These are phyloP conservation scores for Fonsecaea nubica DNA, from an alignment of 2,329 filamentous ascomycete species.

Conservation along the genomic window DNA sequence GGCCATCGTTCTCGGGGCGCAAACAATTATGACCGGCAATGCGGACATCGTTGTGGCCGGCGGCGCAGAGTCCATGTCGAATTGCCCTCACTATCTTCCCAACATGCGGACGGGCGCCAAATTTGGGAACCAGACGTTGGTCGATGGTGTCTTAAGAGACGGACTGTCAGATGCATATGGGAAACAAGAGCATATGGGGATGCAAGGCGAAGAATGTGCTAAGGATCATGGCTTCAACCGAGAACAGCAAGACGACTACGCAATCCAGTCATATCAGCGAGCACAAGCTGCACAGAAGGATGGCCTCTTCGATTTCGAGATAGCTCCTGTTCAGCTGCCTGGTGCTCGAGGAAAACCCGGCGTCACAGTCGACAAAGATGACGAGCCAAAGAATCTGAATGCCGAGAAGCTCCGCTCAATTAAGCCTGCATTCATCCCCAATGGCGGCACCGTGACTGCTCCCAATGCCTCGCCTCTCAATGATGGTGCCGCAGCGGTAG, in stretches of 20 bases:
- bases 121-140: conserved; percentile 86
- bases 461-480: conserved; percentile 97
- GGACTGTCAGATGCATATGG: conserved; percentile 90
- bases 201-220: conserved; percentile 90
- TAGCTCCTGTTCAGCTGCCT: conserved; percentile 84
- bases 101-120: conserved; percentile 86
- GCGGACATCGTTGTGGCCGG: conserved; percentile 92
- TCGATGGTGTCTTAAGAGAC: conserved; percentile 93
- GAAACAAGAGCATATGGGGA: conserved; percentile 95
- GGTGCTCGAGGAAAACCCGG: conserved; percentile 89
- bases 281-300: conserved; percentile 83
- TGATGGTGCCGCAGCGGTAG: conserved; percentile 89
- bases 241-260: conserved; percentile 92
- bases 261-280: conserved; percentile 92
- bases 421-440: conserved; percentile 80
- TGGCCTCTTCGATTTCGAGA: conserved; percentile 83
- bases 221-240: conserved; percentile 80
- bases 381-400: conserved; percentile 93
- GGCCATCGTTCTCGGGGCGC: conserved; percentile 89
- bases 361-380: conserved; percentile 80
- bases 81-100: conserved; percentile 93
- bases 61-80: conserved; percentile 98
- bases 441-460: conserved; percentile 84
- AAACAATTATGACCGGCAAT: conserved; percentile 96
- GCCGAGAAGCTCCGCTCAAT: conserved; percentile 82